Evolutionary conservation across 306 rosid genomes (phyloP).

Genomic region (Castanopsis chinensis): DNA sequence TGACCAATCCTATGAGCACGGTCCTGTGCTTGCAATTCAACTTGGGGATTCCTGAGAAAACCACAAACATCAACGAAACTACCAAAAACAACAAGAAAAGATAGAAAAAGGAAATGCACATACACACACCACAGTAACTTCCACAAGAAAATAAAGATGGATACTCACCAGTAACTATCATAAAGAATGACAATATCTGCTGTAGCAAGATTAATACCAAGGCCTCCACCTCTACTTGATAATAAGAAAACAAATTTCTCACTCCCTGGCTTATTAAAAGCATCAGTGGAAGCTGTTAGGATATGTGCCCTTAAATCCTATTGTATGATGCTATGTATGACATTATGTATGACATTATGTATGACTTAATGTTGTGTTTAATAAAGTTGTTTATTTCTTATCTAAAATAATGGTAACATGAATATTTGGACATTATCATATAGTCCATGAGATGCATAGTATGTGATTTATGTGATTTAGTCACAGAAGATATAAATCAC

Average conservation of each 20-base stretch:
- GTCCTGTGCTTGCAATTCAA: slow-evolving; percentile 96
- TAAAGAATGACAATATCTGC: slow-evolving; percentile 97
- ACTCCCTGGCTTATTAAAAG: slow-evolving; percentile 91
- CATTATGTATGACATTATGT: too few species aligned
- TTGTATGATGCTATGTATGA: too few species aligned
- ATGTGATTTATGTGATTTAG: too few species aligned
- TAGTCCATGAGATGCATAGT: too few species aligned
- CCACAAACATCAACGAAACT: slow-evolving; percentile 18
- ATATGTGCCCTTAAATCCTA: too few species aligned
- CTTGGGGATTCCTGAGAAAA: slow-evolving; percentile 90
- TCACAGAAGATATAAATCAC: too few species aligned
- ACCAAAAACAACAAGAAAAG: not conserved
- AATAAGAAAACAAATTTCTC: slow-evolving; percentile 92
- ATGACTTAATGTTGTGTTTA: too few species aligned
- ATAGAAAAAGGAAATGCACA: not conserved
- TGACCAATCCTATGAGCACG: slow-evolving; percentile 99
- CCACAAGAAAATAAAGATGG: not conserved
- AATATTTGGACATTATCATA: too few species aligned
- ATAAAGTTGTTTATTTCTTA: too few species aligned
- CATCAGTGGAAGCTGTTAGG: slow-evolving; percentile 90
- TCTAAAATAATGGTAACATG: too few species aligned
- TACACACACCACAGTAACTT: not conserved
- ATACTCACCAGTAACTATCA: slow-evolving; percentile 90
- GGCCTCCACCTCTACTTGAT: slow-evolving; percentile 98
- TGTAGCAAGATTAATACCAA: slow-evolving; percentile 98